phyloP scores from a whole-genome alignment of 2,329 filamentous ascomycete genomes.

The Metarhizium guizhouense region DNA sequence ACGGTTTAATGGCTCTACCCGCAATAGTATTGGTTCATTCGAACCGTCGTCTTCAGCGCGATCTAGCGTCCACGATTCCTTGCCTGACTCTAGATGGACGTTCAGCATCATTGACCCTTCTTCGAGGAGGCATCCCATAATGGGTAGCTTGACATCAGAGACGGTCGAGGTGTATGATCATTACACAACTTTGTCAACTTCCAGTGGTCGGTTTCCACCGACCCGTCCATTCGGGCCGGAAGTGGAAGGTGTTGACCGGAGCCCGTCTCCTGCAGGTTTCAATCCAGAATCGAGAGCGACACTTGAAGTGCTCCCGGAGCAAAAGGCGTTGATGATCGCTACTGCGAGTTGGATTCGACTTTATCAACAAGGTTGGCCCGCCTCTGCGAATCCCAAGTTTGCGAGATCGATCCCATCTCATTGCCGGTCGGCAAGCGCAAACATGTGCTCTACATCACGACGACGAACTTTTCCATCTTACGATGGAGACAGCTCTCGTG shows the following conservation, averaged over 20 bases:
- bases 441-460: conserved; percentile 1
- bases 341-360: conserved; percentile 30
- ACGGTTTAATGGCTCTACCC: conserved; percentile 20
- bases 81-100: conserved; percentile 52
- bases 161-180: conserved; percentile 61
- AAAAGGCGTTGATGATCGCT: conserved; percentile 28
- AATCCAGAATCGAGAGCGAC: conserved; percentile 21
- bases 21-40: conserved; percentile 10
- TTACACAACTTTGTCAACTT: conserved; percentile 50
- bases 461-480: conserved; percentile 10
- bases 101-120: conserved; percentile 69
- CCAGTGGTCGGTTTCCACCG: conserved; percentile 38
- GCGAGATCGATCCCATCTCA: conserved; percentile 14
- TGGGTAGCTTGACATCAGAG: conserved; percentile 56
- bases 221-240: conserved; percentile 25
- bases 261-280: conserved; percentile 12
- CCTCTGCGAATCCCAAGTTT: conserved; percentile 19
- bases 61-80: conserved; percentile 15
- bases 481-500: conserved; percentile 4
- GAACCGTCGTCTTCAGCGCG: conserved; percentile 11
- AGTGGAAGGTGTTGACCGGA: conserved; percentile 9
- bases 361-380: conserved; percentile 26
- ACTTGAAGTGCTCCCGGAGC: conserved; percentile 20
- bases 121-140: conserved; percentile 62
- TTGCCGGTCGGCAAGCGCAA: conserved; percentile 13